Evolutionary conservation across 2,329 filamentous ascomycete species (phyloP).

Genomic region (Dothistroma pini): DNA sequence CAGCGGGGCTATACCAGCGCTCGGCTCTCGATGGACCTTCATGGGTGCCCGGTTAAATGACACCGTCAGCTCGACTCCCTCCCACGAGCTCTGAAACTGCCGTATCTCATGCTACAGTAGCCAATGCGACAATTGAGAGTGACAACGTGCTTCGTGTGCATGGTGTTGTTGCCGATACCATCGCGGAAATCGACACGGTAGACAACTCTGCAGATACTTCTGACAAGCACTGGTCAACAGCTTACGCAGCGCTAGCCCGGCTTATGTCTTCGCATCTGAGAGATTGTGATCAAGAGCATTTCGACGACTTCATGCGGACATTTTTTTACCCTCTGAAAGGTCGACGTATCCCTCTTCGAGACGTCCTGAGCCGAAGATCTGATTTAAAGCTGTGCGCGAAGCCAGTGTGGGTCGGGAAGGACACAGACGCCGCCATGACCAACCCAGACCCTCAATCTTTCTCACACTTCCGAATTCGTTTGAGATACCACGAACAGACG

Average conservation of each 20-base stretch:
- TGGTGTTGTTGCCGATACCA: slow-evolving; percentile 5
- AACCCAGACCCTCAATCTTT: neutral
- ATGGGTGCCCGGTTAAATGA: slow-evolving; percentile 12
- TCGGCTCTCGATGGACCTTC: slow-evolving; percentile 6
- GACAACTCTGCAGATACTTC: neutral
- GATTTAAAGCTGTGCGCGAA: slow-evolving; percentile 1
- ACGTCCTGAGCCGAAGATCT: neutral
- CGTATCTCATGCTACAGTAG: slow-evolving; percentile 5
- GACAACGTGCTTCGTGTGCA: slow-evolving; percentile 1
- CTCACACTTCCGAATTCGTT: neutral
- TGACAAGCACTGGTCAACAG: neutral
- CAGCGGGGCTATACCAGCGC: slow-evolving; percentile 9
- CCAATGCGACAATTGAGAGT: slow-evolving; percentile 1
- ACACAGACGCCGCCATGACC: neutral
- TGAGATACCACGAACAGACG: slow-evolving; percentile 4
- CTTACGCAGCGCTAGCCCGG: slow-evolving; percentile 5
- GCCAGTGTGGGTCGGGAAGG: neutral
- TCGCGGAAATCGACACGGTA: neutral
- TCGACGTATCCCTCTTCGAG: neutral
- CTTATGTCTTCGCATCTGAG: neutral
- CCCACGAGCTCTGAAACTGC: slow-evolving; percentile 7
- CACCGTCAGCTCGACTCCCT: neutral
- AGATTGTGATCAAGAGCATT: neutral
- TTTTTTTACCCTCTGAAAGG: slow-evolving; percentile 5
- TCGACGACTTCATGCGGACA: slow-evolving; percentile 4